Evolutionary conservation across 192 early-diverging fungal species (phyloP), one percentile per base, ranked within the genome.

Genomic region (Rhizoclosmatium sp.): DNA sequence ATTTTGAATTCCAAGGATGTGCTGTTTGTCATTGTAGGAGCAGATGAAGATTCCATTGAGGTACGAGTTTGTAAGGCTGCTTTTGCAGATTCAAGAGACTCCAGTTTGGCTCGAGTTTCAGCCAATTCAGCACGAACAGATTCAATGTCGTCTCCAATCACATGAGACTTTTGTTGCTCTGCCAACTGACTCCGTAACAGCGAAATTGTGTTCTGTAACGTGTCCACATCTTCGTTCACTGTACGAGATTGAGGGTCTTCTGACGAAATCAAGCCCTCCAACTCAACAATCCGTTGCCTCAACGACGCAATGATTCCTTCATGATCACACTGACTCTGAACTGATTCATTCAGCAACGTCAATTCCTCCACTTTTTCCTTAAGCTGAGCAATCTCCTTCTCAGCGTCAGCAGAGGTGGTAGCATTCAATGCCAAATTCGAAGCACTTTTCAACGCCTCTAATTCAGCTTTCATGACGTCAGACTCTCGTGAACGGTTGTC

Each of bases 231-330:
- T 42, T 65, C 51, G 9, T 58, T 23, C 10, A 19, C 54, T 14
- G 23, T 4, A 47, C n/a, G 2, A 19, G 51, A 54, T 16, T 12
- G 51, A 12, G 51, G 51, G 51, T 54, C 51, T 31, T 31, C 67
- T 47, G 42, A 39, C 54, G 45, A 9, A 40, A 59, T 14, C 10
- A 74, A 54, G 1, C 47, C 48, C 44, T 79, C 78, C 68, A 79
- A 45, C 16, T 48, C 21, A 14, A n/a, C 56, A 2, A 79, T 14
- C 64, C 54, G 48, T 46, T 10, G 16, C 70, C 14, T 51, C 47
- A 61, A 48, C 45, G 65, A 14, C 77, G 4, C 48, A 4, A 4
- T 12, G 21, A 47, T 23, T 39, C 67, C 49, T 9, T 65, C 73
- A 46, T 39, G 19, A 56, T n/a, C 54, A 39, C 39, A 42, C 60